Base-by-base conservation (phyloP, 1,284 basidiomycete species). In the Malassezia equina region DNA sequence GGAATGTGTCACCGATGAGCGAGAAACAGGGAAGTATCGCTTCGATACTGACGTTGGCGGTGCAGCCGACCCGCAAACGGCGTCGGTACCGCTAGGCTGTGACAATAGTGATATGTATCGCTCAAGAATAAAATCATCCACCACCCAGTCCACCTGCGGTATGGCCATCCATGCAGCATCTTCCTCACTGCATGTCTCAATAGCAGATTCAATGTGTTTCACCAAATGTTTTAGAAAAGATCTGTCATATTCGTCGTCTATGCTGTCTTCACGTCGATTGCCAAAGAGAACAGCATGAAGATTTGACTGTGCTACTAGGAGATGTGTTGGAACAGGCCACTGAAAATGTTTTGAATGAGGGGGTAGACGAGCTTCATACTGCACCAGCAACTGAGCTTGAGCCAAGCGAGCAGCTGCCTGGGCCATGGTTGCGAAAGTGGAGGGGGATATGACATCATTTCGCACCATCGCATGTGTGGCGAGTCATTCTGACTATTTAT, bases 141-240 rank as follows among this genome's bases (percentile, higher is more conserved):
- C 55, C 1, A 31, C 27, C 39, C 36, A 45, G 23, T 52, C 52
- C 13, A 34, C 17, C 28, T 23, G 21, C 0, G 24, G 12, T 6
- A 36, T 28, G 5, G 29, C 28, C 4, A 59, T 25, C 8, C 11
- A 33, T 7, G 24, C 34, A 5, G 32, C 43, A 12, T 55, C 46
- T 13, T 43, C 46, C 8, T 47, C 39, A 6, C 11, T 27, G 3
- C 32, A 24, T 8, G 19, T 11, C 2, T 25, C 27, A 7, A 55
- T 47, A 6, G 55, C 52, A 15, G 15, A 7, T 19, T 54, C 58
- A 19, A 47, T 47, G 21, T 31, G 55, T 28, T 46, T 33, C 24
- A 57, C 51, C 11, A 52, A 28, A 7, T 55, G 49, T n/a, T 51
- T 55, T 28, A 59, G 29, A 32, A 55, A 59, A 1, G 40, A 21